Evolutionary conservation across 805 yeast species (phyloP).

Genomic region (Cyberlindnera euphorbiae): DNA sequence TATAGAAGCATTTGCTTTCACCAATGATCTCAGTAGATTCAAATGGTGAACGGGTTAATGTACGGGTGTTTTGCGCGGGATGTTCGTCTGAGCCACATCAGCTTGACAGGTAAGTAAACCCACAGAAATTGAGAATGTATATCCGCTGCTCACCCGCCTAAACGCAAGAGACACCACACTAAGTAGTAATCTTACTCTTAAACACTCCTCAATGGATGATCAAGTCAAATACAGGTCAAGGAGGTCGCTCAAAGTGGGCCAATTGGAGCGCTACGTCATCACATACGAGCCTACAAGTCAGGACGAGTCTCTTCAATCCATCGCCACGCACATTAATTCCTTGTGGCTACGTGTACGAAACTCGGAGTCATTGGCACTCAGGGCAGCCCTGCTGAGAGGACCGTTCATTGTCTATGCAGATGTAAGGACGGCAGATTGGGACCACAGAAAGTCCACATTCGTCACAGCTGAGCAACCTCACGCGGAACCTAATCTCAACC

Average conservation of each 20-base stretch:
- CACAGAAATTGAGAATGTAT: no score
- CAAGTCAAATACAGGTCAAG: no score
- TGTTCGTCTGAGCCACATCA: no score
- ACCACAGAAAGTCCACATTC: slow-evolving; percentile 44
- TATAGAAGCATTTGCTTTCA: no score
- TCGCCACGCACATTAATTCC: slow-evolving; percentile 26
- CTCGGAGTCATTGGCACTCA: slow-evolving; percentile 49
- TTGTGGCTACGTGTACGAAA: slow-evolving; percentile 59
- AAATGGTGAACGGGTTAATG: no score
- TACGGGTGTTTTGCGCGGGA: no score
- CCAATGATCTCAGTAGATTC: no score
- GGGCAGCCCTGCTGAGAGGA: slow-evolving; percentile 75
- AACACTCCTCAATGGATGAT: no score
- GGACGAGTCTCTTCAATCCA: slow-evolving; percentile 32
- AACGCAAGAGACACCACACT: no score
- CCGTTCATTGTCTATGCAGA: slow-evolving; percentile 75
- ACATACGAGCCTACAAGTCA: slow-evolving; percentile 31
- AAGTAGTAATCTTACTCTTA: no score
- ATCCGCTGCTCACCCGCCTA: no score
- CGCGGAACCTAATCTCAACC: slow-evolving; percentile 65
- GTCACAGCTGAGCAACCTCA: slow-evolving; percentile 75
- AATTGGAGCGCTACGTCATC: slow-evolving; percentile 50
- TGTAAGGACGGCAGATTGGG: slow-evolving; percentile 51
- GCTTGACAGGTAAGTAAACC: no score
- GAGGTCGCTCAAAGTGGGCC: slow-evolving; percentile 54